Percentiles rank a stretch among this genome's conserved stretches.
Evolutionary conservation across 2,329 filamentous ascomycete genomes (phyloP).

Genomic region (Cytospora mali): DNA sequence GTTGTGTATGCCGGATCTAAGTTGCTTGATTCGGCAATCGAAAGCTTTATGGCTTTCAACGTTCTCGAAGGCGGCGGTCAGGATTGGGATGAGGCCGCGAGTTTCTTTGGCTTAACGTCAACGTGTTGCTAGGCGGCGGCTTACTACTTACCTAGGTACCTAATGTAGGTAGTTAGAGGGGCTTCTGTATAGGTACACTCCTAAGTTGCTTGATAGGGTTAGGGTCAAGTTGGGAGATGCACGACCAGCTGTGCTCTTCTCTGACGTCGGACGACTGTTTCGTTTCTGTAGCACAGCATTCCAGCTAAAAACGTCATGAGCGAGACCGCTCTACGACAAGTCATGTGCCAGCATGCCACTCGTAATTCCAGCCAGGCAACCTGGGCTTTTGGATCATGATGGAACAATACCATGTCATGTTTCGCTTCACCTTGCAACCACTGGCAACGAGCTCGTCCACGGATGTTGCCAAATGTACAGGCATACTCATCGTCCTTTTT

Average conservation of each 20-base stretch:
- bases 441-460: slow-evolving; percentile 4
- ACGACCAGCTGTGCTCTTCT: too few relatives aligned
- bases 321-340: background rate
- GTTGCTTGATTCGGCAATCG: slow-evolving; percentile 15
- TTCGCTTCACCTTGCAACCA: slow-evolving; percentile 20
- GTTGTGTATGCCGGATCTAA: background rate
- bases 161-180: too few relatives aligned
- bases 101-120: slow-evolving; percentile 10
- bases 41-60: background rate
- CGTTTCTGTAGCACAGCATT: background rate
- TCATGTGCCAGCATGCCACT: background rate
- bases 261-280: background rate
- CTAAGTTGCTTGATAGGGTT: too few relatives aligned
- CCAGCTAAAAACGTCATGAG: slow-evolving; percentile 1
- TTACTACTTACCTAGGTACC: too few relatives aligned
- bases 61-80: slow-evolving; percentile 16
- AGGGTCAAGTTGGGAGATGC: too few relatives aligned
- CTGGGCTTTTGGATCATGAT: background rate
- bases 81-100: slow-evolving; percentile 19
- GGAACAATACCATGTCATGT: slow-evolving; percentile 13
- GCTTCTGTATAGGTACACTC: too few relatives aligned
- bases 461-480: slow-evolving; percentile 4
- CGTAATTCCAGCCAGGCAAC: too few relatives aligned
- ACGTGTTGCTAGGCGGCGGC: background rate
- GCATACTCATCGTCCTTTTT: background rate